phyloP scores from a whole-genome alignment of 176 grass and related monocot genomes.

The Lolium perenne region DNA sequence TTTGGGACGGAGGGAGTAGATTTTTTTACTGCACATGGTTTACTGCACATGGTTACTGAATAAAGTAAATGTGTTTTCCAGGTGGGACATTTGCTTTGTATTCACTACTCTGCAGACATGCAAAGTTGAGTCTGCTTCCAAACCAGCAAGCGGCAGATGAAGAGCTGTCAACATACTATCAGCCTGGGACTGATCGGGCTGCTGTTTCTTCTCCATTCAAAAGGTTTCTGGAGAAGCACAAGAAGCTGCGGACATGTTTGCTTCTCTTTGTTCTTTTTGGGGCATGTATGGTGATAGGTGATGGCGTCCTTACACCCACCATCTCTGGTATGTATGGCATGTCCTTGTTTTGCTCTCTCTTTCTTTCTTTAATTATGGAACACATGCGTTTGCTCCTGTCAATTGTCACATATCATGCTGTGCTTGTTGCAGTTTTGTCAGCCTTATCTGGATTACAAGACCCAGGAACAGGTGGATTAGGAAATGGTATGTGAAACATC shows the following conservation, averaged over 20 bases:
- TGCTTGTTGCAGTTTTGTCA: slow-evolving; percentile 58
- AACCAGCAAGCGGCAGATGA: slow-evolving; percentile 79
- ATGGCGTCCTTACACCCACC: slow-evolving; percentile 65
- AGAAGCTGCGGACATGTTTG: slow-evolving; percentile 62
- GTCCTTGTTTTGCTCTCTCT: not conserved
- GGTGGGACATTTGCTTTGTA: slow-evolving; percentile 75
- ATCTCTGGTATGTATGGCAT: slow-evolving; percentile 60
- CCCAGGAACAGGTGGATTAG: slow-evolving; percentile 33
- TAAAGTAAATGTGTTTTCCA: slow-evolving; percentile 30
- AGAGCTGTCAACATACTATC: slow-evolving; percentile 69
- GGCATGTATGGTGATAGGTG: slow-evolving; percentile 77
- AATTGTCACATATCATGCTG: slow-evolving; percentile 27
- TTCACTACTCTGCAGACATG: slow-evolving; percentile 77
- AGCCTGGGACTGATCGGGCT: slow-evolving; percentile 46
- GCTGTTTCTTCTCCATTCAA: slow-evolving; percentile 60
- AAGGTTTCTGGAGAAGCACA: slow-evolving; percentile 77
- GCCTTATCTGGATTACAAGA: slow-evolving; percentile 63
- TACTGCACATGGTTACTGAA: slow-evolving; percentile 38
- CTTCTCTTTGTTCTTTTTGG: slow-evolving; percentile 75
- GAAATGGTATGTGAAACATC: slow-evolving; percentile 44
- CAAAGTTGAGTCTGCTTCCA: slow-evolving; percentile 72
- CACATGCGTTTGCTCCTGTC: not conserved
- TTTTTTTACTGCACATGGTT: too few relatives aligned
- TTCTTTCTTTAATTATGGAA: not conserved
- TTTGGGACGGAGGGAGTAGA: too few relatives aligned